Evolutionary conservation across 1,139 yeast genomes (phyloP), one percentile per base, ranked within the genome.

Genomic region (Casaregolazyma lundiana): DNA sequence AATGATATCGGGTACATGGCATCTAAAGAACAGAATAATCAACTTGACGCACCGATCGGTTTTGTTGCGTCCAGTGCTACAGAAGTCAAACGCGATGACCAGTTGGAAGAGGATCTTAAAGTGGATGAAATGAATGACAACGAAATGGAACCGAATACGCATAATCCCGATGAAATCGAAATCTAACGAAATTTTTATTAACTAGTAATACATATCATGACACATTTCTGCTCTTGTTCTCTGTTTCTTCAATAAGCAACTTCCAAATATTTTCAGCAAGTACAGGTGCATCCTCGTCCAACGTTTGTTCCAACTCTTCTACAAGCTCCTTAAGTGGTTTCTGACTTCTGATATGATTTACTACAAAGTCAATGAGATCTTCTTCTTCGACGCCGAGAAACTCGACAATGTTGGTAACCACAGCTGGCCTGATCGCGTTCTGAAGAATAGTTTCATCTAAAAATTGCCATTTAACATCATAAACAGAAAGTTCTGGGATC

Each of bases 151-250:
- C 47, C 18, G 15, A 35, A 18, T 9, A 53, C 42, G 1, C 50
- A 39, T 7, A 84, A 84, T 58, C 84, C 86, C 0, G 88, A 84
- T 56, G 82, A 79, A 41, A 82, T 85, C 39, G 88, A 82, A 32
- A 59, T 80, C 13, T 43, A 35, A 45, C 32, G 83, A 79, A 46
- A 68, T 84, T 68, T 80, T 29, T 20, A 9, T 11, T 19, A 35
- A 50, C n/a, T 44, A 15, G 22, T 43, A 37, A 32, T 29, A 17
- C 21, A 30, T 16, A 42, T 20, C 2, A 38, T 19, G 17, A 41
- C 22, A 19, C 26, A 40, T 39, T 18, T 26, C 35, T 17, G 17
- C 43, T 35, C 26, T 19, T 30, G 7, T 36, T 30, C 43, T 61
- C 66, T 7, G 59, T 52, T 43, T 60, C 62, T 19, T 54, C 38